These are phyloP conservation scores for Starmera stellimalicola DNA, from an alignment of 1,139 yeast species.

Conservation along the genomic window DNA sequence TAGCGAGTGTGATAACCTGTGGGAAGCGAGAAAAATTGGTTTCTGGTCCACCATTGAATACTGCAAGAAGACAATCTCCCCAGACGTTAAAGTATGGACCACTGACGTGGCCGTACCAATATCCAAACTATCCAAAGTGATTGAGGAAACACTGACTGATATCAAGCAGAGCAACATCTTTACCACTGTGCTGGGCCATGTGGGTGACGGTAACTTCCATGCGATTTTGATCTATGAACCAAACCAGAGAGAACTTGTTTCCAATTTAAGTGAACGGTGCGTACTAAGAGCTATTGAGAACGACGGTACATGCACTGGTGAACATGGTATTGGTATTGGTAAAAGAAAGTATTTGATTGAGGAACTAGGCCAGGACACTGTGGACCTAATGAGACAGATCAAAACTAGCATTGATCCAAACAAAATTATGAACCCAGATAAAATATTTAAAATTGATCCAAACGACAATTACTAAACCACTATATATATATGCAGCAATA, in stretches of 20 bases:
- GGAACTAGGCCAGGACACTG: constrained; percentile 44
- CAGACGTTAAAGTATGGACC: constrained; percentile 68
- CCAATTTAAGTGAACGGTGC: constrained; percentile 25
- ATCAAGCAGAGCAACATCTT: constrained; percentile 62
- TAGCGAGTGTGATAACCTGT: constrained; percentile 58
- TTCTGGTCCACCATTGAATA: constrained; percentile 33
- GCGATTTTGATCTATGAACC: constrained; percentile 38
- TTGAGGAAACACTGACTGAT: constrained; percentile 47
- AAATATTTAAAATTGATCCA: constrained; percentile 49
- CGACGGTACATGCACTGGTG: constrained; percentile 63
- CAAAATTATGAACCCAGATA: constrained; percentile 51
- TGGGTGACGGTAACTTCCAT: constrained; percentile 68
- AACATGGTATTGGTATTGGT: constrained; percentile 56
- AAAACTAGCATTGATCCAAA: constrained; percentile 49
- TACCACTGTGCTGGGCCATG: constrained; percentile 61
- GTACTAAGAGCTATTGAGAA: constrained; percentile 27
- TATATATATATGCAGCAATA: not conserved
- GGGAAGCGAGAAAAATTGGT: constrained; percentile 85
- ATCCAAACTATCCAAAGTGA: constrained; percentile 53
- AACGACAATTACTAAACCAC: constrained; percentile 22
- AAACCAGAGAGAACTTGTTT: constrained; percentile 22
- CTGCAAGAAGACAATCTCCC: constrained; percentile 38
- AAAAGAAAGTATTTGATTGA: constrained; percentile 39
- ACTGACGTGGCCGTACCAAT: constrained; percentile 89
- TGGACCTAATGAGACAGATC: constrained; percentile 46